Evolutionary conservation across 345 rosid species (phyloP), one percentile per base, ranked within the genome.

Genomic region (Cardiospermum halicacabum): DNA sequence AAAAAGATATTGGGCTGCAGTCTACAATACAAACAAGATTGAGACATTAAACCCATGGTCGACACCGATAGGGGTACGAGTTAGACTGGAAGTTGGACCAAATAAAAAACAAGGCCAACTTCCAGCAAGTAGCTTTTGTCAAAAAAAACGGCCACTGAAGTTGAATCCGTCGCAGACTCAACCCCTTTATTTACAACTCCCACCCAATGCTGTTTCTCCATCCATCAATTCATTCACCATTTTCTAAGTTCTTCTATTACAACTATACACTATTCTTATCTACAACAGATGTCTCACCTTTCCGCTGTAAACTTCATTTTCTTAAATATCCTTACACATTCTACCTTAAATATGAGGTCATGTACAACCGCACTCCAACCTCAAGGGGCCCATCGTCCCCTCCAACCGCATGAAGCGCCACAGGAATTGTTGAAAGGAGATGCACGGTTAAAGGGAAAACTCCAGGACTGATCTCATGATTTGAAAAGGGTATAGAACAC

Each of bases 331-430:
- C 42, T 53, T 70, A 63, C 54, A 39, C 11, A 39, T 31, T 49
- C 69, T 75, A 78, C 74, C 67, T 67, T 10, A 82, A 75, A 74
- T 93, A 93, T 43, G 98, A 77, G 82, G 84, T 81, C 82, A 78
- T 68, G 74, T 81, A 90, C 65, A 93, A 82, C 70, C 92, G 80
- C 1, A 72, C 89, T 58, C 84, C 85, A 66, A 90, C 80, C 42
- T 93, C 96, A 4, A 74, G 80, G 62, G 96, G 97, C 31, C 91
- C 94, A 48, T 77, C 89, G 67, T 75, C 86, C 56, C 98, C 98
- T 42, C 96, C 96, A 59, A 82, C 72, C 3, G 96, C 96, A 72
- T 84, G 74, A 53, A 93, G 87, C 12, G 81, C 97, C 45, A 90
- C 92, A 0, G 96, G 88, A 72, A 93, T 86, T 37, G 91, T 86